Conservation (phyloP, 2,329 filamentous ascomycete species). For the Xylariaceae sp. region DNA sequence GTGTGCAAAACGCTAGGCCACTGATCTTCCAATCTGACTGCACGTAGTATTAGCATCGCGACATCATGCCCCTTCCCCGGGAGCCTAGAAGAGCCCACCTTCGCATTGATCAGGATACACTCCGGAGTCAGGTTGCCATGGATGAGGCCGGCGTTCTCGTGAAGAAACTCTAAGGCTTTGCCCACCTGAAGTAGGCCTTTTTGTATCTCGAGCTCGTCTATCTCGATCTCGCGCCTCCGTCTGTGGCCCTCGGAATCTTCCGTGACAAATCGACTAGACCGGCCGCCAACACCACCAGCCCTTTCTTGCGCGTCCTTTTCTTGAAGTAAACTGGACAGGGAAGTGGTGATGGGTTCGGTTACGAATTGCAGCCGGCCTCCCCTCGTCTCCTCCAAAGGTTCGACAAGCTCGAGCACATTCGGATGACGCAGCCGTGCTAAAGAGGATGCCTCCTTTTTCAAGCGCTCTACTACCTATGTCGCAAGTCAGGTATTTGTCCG, state of each 20-base stretch:
- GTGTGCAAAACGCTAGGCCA: constrained; percentile 83
- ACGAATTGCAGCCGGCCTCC: constrained; percentile 92
- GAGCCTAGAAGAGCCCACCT: constrained; percentile 48
- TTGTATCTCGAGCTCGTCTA: constrained; percentile 96
- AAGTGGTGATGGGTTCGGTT: constrained; percentile 85
- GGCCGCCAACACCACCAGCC: constrained; percentile 59
- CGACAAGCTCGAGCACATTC: constrained; percentile 83
- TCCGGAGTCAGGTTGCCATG: constrained; percentile 94
- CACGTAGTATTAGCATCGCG: constrained; percentile 27
- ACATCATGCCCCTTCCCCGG: not conserved
- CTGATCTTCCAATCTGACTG: constrained; percentile 98
- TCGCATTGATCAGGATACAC: constrained; percentile 87
- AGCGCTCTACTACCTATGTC: constrained; percentile 62
- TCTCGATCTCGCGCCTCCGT: constrained; percentile 75
- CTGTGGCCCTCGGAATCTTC: constrained; percentile 71
- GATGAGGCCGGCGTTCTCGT: constrained; percentile 89
- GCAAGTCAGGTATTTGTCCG: constrained; percentile 4
- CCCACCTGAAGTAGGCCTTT: constrained; percentile 90
- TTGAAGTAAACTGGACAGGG: constrained; percentile 71
- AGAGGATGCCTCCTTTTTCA: constrained; percentile 88
- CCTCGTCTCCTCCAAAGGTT: constrained; percentile 91
- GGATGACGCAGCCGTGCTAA: constrained; percentile 86
- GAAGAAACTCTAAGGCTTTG: constrained; percentile 90
- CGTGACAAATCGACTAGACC: constrained; percentile 72
- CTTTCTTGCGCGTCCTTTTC: constrained; percentile 88